phyloP scores from a whole-genome alignment of 345 rosid genomes.

The Hypericum perforatum region DNA sequence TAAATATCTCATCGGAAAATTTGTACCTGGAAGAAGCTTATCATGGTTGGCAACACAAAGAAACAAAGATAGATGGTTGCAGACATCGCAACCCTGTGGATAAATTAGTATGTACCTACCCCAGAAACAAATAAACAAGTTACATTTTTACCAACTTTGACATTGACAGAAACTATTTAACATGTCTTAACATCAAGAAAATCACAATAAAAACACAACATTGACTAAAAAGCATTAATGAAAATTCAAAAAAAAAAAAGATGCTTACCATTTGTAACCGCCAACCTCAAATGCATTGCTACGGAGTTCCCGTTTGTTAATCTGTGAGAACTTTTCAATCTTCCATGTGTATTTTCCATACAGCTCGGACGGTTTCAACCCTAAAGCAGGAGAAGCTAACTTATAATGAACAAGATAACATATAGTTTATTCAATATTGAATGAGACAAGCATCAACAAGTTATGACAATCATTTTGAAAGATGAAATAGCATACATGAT shows the following conservation, averaged over 20 bases:
- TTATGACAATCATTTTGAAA: too few relatives aligned
- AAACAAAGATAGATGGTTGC: slow-evolving; percentile 84
- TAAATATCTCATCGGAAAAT: neutral
- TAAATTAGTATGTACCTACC: slow-evolving; percentile 81
- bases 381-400: slow-evolving; percentile 30
- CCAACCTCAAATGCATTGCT: slow-evolving; percentile 76
- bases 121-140: slow-evolving; percentile 9
- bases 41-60: slow-evolving; percentile 88
- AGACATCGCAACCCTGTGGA: slow-evolving; percentile 88
- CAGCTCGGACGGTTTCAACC: slow-evolving; percentile 64
- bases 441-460: too few relatives aligned
- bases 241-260: slow-evolving; percentile 12
- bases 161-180: too few relatives aligned
- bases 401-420: slow-evolving; percentile 7
- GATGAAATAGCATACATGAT: too few relatives aligned
- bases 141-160: too few relatives aligned
- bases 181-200: neutral
- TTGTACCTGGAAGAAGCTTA: slow-evolving; percentile 88
- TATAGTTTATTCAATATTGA: neutral
- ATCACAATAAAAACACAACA: neutral
- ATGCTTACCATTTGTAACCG: slow-evolving; percentile 76
- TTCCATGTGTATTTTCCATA: slow-evolving; percentile 80
- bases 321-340: slow-evolving; percentile 81
- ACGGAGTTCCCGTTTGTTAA: slow-evolving; percentile 70
- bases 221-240: neutral